Evolutionary conservation across 1,139 yeast genomes (phyloP), one percentile per base, ranked within the genome.

Genomic region (Tardiomyces digboiensis): DNA sequence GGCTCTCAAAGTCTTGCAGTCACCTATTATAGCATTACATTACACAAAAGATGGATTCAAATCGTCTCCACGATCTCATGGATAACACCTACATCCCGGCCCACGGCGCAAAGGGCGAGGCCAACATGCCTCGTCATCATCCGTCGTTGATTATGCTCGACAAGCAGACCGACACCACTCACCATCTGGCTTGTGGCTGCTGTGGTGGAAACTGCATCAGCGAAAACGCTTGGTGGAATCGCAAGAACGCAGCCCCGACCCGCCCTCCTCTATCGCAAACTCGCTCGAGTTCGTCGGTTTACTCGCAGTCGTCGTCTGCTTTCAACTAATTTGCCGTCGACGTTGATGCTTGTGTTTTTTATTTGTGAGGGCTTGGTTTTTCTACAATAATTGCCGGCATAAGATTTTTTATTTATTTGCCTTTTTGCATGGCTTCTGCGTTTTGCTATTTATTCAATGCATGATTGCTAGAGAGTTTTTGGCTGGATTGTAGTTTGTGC

Each of bases 81-180:
- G 63, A 63, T 41, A 70, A 67, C 59, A 64, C 70, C 43, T 73
- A 73, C 60, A 72, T 73, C 45, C 76, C 77, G 10, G 59, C 64
- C n/a, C 39, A 46, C 18, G 48, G 50, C 16, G 37, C 49, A 43
- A 46, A 46, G 20, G 38, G 44, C 39, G 41, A 52, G 12, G 46
- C 55, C 26, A 43, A 57, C 21, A 59, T 71, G 20, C 76, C 78
- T 13, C 54, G 54, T 18, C 72, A 67, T 47, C 77, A 72, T 43
- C 78, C 78, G 4, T 66, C 76, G 10, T 58, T 73, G 47, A 71
- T 74, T 41, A 61, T 72, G 60, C 68, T 68, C 47, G 78, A 73
- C 55, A 59, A 60, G 44, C 61, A 62, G 41, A 62, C 72, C 7
- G 77, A 72, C 53, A 60, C 71, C 16, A 64, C 73, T 8, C 74